A percentile compares a stretch with the other conserved stretches of the same genome.
These are phyloP conservation scores for Leucocoprinus birnbaumii DNA, from an alignment of 768 basidiomycete genomes.

Conservation along the genomic window DNA sequence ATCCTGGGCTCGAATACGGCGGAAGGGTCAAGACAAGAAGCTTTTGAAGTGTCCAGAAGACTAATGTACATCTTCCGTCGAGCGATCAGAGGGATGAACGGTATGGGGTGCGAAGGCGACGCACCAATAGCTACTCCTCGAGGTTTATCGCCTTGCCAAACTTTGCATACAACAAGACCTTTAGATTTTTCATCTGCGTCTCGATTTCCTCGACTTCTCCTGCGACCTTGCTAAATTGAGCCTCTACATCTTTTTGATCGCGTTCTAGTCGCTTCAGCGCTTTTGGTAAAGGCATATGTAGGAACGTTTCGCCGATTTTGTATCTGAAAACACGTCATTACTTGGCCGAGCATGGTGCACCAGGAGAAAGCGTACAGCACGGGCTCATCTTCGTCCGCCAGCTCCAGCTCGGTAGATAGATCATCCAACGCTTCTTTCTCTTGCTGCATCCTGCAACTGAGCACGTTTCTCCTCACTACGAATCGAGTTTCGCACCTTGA, in stretches of 20 bases:
- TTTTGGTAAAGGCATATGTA: slow-evolving; percentile 67
- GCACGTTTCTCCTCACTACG: not conserved
- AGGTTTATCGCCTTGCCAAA: slow-evolving; percentile 93
- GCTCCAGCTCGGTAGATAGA: slow-evolving; percentile 81
- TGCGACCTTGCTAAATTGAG: slow-evolving; percentile 49
- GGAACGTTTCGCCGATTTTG: slow-evolving; percentile 86
- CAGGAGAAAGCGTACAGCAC: slow-evolving; percentile 55
- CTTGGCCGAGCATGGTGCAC: not conserved
- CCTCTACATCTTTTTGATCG: slow-evolving; percentile 60
- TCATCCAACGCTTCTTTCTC: slow-evolving; percentile 96
- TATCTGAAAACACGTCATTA: slow-evolving; percentile 51
- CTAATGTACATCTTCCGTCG: not conserved
- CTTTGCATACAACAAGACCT: slow-evolving; percentile 80
- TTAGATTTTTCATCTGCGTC: slow-evolving; percentile 75
- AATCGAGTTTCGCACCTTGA: slow-evolving; percentile 52
- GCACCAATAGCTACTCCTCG: slow-evolving; percentile 45
- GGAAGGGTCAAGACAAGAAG: too few species aligned
- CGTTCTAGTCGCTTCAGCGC: slow-evolving; percentile 72
- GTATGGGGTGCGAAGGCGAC: not conserved
- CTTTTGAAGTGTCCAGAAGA: too few species aligned
- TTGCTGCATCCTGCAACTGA: slow-evolving; percentile 47
- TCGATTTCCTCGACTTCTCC: slow-evolving; percentile 63
- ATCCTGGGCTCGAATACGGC: too few species aligned
- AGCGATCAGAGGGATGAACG: not conserved
- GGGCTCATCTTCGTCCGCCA: slow-evolving; percentile 80